Evolutionary conservation across 345 rosid species (phyloP), one percentile per base, ranked within the genome.

Genomic region (Pugionium cornutum): DNA sequence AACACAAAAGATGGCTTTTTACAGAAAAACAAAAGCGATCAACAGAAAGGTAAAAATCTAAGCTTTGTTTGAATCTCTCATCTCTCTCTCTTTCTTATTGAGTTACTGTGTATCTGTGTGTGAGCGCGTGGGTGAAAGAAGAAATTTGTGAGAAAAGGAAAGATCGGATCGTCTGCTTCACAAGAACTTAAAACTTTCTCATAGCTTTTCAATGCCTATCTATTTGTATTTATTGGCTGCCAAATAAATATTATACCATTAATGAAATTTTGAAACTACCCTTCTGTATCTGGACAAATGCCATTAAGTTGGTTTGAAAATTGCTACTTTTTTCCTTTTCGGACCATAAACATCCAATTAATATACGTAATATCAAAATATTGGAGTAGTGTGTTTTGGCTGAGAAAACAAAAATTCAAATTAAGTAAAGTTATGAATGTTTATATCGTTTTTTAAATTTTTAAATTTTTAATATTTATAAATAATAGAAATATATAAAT

Each of bases 161-260:
- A 80, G 73, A 76, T 76, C 47, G 64, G 80, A 81, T 80, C 80
- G 79, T 63, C 80, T 77, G 57, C 72, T 77, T 76, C 71, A 66
- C 76, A 72, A 55, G 65, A 53, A 62, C 67, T 69, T 57, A 26
- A 39, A 58, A 41, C 64, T 28, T 58, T 62, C 40, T 60, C 67
- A 67, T 11, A 64, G 41, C 52, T 47, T 58, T 53, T 58, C 68
- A 37, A 43, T 74, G 79, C 50, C 77, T 74, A 58, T 78, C 78
- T 69, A 48, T 63, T 62, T 69, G 59, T 53, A 49, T 48, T 64
- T 72, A 64, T 65, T 34, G 40, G 66, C 57, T 55, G 30, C 10
- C 66, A 50, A 50, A 42, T 37, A 59, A 25, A 7, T 34, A 37
- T 10, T n/a, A 8, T 41, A 62, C 54, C 28, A 1, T 42, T 32